phyloP scores from a whole-genome alignment of 768 basidiomycete genomes.

The Termitomyces sp. region DNA sequence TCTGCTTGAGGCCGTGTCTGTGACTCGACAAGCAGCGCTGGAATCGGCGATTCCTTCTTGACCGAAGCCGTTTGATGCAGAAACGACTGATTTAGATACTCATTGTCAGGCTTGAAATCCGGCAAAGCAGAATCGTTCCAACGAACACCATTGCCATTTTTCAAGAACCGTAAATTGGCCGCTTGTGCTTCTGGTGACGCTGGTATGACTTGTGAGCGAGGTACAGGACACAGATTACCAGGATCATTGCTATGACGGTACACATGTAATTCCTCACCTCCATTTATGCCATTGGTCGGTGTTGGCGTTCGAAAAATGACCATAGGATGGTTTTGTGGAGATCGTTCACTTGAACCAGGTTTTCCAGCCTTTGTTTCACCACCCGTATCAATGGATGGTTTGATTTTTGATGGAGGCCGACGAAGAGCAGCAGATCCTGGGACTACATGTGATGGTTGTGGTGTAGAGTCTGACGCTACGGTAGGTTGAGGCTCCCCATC shows the following conservation, averaged over 20 bases:
- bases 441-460: not conserved
- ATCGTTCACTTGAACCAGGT: not conserved
- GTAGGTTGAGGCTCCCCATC: not conserved
- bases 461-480: not conserved
- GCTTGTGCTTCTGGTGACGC: slow-evolving; percentile 22
- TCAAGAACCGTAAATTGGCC: slow-evolving; percentile 20
- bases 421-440: slow-evolving; percentile 1
- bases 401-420: not conserved
- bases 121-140: slow-evolving; percentile 5
- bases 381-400: not conserved
- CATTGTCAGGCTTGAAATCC: slow-evolving; percentile 5
- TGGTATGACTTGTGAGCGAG: slow-evolving; percentile 10
- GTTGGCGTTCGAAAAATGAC: not conserved
- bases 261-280: slow-evolving; percentile 12
- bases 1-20: not conserved
- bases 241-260: slow-evolving; percentile 19
- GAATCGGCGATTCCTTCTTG: not conserved
- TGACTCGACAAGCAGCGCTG: not conserved
- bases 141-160: slow-evolving; percentile 13
- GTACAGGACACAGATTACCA: slow-evolving; percentile 21
- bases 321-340: not conserved
- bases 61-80: not conserved
- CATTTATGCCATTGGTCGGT: not conserved
- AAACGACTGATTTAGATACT: not conserved
- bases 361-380: not conserved